Evolutionary conservation across 768 basidiomycete species (phyloP).

Genomic region (Xerocomellus amylosporus): DNA sequence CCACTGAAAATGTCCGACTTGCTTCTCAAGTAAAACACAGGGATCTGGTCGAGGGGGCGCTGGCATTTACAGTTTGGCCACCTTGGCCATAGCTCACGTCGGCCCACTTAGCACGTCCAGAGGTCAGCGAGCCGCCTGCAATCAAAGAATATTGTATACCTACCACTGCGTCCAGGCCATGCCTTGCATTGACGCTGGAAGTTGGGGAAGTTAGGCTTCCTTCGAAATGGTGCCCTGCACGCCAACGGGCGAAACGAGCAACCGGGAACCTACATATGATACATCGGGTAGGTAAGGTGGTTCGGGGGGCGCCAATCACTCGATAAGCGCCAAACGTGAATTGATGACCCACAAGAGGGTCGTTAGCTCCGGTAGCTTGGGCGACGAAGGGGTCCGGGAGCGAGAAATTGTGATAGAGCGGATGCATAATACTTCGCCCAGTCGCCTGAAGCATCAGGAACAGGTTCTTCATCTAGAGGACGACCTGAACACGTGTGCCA

Average conservation of each 20-base stretch:
- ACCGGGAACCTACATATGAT: constrained; percentile 25
- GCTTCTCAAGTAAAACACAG: constrained; percentile 34
- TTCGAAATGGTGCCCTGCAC: constrained; percentile 26
- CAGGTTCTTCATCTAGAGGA: too few relatives aligned
- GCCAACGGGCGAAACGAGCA: constrained; percentile 37
- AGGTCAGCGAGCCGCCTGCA: too few relatives aligned
- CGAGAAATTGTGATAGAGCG: constrained; percentile 36
- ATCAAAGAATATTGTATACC: too few relatives aligned
- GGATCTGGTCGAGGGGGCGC: constrained; percentile 30
- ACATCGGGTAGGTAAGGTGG: not conserved
- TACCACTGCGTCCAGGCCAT: not conserved
- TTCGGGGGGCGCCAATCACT: not conserved
- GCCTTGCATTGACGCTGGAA: constrained; percentile 7
- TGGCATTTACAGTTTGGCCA: not conserved
- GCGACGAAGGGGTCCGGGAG: constrained; percentile 23
- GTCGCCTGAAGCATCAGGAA: constrained; percentile 30
- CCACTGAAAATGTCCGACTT: constrained; percentile 32
- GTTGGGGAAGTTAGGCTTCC: not conserved
- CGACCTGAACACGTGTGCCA: too few relatives aligned
- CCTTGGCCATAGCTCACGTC: not conserved
- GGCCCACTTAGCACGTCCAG: too few relatives aligned
- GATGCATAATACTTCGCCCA: constrained; percentile 33
- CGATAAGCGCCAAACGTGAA: constrained; percentile 32
- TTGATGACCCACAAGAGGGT: constrained; percentile 30
- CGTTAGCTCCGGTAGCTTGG: constrained; percentile 26